Evolutionary conservation across 2,329 filamentous ascomycete genomes (phyloP), one percentile per base, ranked within the genome.

Genomic region (Endothia cerciana): DNA sequence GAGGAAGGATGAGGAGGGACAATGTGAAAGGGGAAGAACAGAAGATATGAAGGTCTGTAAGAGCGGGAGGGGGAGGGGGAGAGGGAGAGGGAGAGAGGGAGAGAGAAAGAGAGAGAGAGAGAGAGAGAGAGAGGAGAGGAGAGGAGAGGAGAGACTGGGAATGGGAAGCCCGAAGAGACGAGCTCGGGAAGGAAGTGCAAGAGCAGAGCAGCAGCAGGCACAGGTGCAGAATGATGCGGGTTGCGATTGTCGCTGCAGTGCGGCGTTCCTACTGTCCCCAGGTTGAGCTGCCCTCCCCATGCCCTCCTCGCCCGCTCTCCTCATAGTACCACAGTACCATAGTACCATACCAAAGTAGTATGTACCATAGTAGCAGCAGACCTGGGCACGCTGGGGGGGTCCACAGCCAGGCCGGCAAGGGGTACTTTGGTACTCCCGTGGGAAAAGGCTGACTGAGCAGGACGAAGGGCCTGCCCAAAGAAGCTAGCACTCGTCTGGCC

Each of bases 1-100:
- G 73, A 62, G 70, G 73, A 71, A 72, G 72, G 71, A 69, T 70
- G 67, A 76, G 71, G 70, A 71, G 70, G 71, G n/a, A n/a, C n/a
- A n/a, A n/a, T n/a, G n/a, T n/a, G n/a, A n/a, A 70, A 73, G 68
- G 64, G 70, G 68, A 70, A 57, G 47, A 22, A 59, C 15, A 70
- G 72, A 70, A 62, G 69, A 19, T 63, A 64, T 65, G 67, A 71
- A 65, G 60, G n/a, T n/a, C n/a, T n/a, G n/a, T n/a, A n/a, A n/a
- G n/a, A n/a, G n/a, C n/a, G 69, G 67, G 69, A 69, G 65, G 66
- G 67, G 67, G 64, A 71, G 64, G 68, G 65, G 67, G 61, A 70
- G 64, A 68, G 68, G 69, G 68, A 68, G 69, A 68, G 70, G 67
- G 66, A 68, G 69, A 66, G 67, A 51, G 33, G 28, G 47, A 22